phyloP scores from a whole-genome alignment of 2,329 filamentous ascomycete species.

The Orbilia quercus region DNA sequence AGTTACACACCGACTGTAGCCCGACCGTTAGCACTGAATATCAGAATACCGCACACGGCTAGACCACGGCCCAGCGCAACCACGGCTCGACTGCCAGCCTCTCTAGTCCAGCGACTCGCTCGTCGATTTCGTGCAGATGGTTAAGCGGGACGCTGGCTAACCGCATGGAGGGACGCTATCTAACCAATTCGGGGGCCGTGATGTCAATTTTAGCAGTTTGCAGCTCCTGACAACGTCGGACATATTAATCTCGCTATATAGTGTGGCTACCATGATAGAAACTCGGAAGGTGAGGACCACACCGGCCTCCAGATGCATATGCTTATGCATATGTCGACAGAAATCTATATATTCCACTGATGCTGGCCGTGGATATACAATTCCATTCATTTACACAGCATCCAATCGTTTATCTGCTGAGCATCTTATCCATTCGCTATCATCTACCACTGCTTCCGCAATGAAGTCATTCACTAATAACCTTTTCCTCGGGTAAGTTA shows the following conservation, averaged over 20 bases:
- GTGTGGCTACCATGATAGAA: not conserved
- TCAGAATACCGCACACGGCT: not conserved
- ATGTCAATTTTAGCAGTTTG: constrained; percentile 2
- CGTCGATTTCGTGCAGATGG: not conserved
- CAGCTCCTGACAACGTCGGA: constrained; percentile 21
- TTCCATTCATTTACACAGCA: not conserved
- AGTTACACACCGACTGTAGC: not conserved
- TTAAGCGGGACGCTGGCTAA: not conserved
- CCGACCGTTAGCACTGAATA: no score
- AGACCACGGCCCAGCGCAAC: not conserved
- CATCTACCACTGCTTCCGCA: not conserved
- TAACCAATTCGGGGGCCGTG: constrained; percentile 3
- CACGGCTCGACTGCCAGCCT: constrained; percentile 8
- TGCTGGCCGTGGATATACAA: not conserved
- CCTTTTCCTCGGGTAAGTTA: constrained; percentile 22
- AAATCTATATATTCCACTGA: constrained; percentile 5
- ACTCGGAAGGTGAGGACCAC: not conserved
- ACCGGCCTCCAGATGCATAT: not conserved
- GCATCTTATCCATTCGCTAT: constrained; percentile 13
- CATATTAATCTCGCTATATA: constrained; percentile 14
- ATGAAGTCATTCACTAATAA: constrained; percentile 38
- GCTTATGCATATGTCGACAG: not conserved
- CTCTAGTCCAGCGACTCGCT: not conserved
- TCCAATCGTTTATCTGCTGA: constrained; percentile 4
- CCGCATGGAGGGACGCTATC: not conserved